Conservation (phyloP, 2,329 filamentous ascomycete species). For the Fusarium devonianum region DNA sequence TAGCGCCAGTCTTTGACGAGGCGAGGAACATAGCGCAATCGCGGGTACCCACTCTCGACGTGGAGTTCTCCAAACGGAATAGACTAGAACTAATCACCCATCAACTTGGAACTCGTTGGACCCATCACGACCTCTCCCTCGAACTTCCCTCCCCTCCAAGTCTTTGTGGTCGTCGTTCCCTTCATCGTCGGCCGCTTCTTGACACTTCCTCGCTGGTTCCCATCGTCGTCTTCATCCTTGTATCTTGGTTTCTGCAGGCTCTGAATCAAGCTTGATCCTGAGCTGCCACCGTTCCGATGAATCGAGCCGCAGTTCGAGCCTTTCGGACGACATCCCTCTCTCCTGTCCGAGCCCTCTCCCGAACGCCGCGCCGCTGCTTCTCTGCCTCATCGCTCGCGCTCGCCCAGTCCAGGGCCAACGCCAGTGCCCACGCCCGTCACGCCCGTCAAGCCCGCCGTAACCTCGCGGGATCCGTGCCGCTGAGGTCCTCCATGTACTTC, state of each 20-base stretch:
- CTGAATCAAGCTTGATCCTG: constrained; percentile 19
- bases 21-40: constrained; percentile 29
- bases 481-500: constrained; percentile 78
- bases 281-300: constrained; percentile 62
- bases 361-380: constrained; percentile 54
- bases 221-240: too few relatives aligned
- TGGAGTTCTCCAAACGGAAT: background rate
- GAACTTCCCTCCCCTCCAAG: constrained; percentile 14
- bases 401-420: constrained; percentile 64
- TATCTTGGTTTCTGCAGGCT: background rate
- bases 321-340: constrained; percentile 73
- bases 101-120: background rate
- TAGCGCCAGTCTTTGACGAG: too few relatives aligned
- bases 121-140: constrained; percentile 5
- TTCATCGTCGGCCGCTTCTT: constrained; percentile 16
- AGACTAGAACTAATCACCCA: too few relatives aligned
- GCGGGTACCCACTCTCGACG: constrained; percentile 11
- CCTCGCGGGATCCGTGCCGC: constrained; percentile 49
- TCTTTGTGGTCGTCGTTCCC: constrained; percentile 6
- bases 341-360: constrained; percentile 65
- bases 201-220: background rate
- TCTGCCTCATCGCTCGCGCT: constrained; percentile 61
- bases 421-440: constrained; percentile 51
- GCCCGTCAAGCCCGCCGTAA: constrained; percentile 50
- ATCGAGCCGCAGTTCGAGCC: constrained; percentile 73